Base-by-base conservation (phyloP, 495 filamentous ascomycete genomes). In the Aspergillus conjunctus region DNA sequence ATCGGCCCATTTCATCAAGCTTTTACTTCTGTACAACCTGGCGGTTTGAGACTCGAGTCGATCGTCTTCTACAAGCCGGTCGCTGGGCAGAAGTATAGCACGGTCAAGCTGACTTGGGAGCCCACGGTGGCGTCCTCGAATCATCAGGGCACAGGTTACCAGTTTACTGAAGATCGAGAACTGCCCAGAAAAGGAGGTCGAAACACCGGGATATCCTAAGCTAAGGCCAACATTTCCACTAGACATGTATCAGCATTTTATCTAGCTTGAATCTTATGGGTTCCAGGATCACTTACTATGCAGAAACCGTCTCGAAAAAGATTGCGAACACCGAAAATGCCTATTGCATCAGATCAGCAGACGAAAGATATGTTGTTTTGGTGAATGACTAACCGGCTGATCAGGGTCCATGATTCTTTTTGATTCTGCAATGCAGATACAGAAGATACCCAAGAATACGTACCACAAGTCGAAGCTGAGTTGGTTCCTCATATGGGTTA, bases 21-120 rank as follows among this genome's bases (percentile, higher is more conserved):
- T 54, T 18, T 31, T 61, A 34, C 39, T 32, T 18, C 44, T 54
- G 33, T 55, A 39, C 32, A 52, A 26, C 15, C 20, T 31, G 15
- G 31, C 45, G 32, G 45, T 51, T 30, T 49, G 20, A 10, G 43
- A 51, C 15, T 59, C 43, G 3, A 54, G 32, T 32, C 32, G 44
- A 41, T 65, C 81, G 62, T 60, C 81, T 64, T 61, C 74, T 58
- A 53, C 79, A 73, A 11, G 77, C 77, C 63, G 66, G 5, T 94
- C 91, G 55, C 82, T 84, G 17, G 92, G 90, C 30, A 94, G 81
- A 10, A 91, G 72, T 55, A 96, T 89, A 44, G 93, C 93, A 12
- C 91, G 87, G 69, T 98, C 93, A 1, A 98, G 82, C 33, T 90
- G 88, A 69, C 96, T 94, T 0, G 93, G 93, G 4, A 97, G 76